Evolutionary conservation across 371 early-diverging fungal species (phyloP).

Genomic region (Mycotypha africana): DNA sequence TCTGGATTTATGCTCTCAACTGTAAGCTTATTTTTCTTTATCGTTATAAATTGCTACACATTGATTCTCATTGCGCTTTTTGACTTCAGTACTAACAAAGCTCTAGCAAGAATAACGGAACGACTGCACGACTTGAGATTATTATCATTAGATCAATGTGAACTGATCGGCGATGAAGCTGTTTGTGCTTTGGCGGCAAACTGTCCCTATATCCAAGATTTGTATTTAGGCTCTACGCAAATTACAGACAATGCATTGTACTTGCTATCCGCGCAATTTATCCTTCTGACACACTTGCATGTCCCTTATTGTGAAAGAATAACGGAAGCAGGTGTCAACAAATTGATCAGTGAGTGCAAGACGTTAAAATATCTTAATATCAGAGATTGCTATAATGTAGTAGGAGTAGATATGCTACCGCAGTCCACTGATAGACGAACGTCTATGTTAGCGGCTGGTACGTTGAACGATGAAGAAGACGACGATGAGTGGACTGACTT

Average conservation of each 20-base stretch:
- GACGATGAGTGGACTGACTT: conserved; percentile 9
- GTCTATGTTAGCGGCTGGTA: too few relatives aligned
- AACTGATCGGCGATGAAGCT: conserved; percentile 8
- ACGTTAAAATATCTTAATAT: conserved; percentile 9
- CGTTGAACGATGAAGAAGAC: too few relatives aligned
- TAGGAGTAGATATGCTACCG: too few relatives aligned
- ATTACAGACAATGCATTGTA: conserved; percentile 10
- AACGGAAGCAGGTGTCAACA: conserved; percentile 10
- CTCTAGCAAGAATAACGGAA: conserved; percentile 1
- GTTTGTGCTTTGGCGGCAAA: neutral
- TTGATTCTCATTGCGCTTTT: neutral
- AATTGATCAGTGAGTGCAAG: conserved; percentile 4
- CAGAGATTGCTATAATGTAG: conserved; percentile 12
- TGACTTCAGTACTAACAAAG: conserved; percentile 8
- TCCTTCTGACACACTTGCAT: conserved; percentile 2
- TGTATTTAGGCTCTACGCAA: conserved; percentile 10
- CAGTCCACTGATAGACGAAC: too few relatives aligned
- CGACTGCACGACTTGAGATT: conserved; percentile 8
- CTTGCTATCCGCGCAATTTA: conserved; percentile 3
- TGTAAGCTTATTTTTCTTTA: conserved; percentile 6
- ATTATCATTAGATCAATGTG: conserved; percentile 13
- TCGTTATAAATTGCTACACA: too few relatives aligned
- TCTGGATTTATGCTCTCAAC: conserved; percentile 7
- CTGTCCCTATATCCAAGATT: conserved; percentile 10
- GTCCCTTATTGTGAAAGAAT: conserved; percentile 7